Percentiles rank a stretch among this genome's conserved stretches.
Conservation (phyloP, 1,139 yeast genomes). For the Magnusiomyces ingens region DNA sequence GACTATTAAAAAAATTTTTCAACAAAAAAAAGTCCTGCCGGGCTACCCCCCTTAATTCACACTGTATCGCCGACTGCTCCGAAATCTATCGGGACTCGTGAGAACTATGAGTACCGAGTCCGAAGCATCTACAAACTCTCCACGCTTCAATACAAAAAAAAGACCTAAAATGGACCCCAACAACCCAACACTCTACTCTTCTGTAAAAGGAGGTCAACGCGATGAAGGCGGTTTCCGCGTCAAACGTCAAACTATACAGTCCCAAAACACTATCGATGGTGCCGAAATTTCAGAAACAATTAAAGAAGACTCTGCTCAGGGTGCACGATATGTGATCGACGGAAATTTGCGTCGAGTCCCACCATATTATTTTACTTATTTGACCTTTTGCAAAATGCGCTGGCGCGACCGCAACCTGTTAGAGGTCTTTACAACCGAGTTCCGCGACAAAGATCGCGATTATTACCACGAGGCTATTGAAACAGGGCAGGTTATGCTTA, state of each 20-base stretch:
- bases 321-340: conserved; percentile 35
- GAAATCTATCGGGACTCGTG: no score
- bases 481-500: conserved; percentile 67
- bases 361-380: conserved; percentile 83
- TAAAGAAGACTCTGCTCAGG: conserved; percentile 32
- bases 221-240: conserved; percentile 27
- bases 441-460: conserved; percentile 67
- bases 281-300: conserved; percentile 21
- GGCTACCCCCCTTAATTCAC: no score
- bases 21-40: no score
- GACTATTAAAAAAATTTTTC: no score
- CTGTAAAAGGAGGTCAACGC: conserved; percentile 12
- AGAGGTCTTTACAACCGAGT: conserved; percentile 78
- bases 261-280: conserved; percentile 15
- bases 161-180: no score
- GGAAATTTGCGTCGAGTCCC: conserved; percentile 56
- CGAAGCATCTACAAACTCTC: no score
- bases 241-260: conserved; percentile 23
- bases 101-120: no score
- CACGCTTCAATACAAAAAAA: no score
- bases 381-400: conserved; percentile 84
- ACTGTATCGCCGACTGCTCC: no score
- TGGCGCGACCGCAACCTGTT: conserved; percentile 80
- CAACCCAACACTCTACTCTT: not conserved
- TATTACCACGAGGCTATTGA: conserved; percentile 55